These are phyloP conservation scores for Mortierella sp. DNA, from an alignment of 371 early-diverging fungal genomes.

Conservation along the genomic window DNA sequence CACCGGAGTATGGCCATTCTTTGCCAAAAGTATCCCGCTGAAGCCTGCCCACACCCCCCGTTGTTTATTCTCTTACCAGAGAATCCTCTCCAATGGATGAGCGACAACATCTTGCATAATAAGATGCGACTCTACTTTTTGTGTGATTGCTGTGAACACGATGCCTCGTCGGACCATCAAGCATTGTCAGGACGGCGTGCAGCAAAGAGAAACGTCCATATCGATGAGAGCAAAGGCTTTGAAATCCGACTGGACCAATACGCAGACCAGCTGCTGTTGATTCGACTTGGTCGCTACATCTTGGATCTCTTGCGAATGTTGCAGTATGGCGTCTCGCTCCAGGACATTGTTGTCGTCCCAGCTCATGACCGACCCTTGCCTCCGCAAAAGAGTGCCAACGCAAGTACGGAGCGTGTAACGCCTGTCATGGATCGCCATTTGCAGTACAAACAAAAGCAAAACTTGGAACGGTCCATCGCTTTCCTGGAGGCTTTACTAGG, in stretches of 20 bases:
- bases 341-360: conserved; percentile 29
- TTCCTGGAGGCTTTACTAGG: conserved; percentile 41
- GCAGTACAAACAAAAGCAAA: conserved; percentile 21
- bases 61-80: conserved; percentile 43
- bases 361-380: conserved; percentile 32
- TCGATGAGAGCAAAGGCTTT: conserved; percentile 26
- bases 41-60: conserved; percentile 36
- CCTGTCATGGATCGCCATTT: conserved; percentile 20
- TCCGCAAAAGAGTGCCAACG: conserved; percentile 9
- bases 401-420: conserved; percentile 10
- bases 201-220: conserved; percentile 31
- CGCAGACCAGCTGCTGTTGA: conserved; percentile 33
- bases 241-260: conserved; percentile 42
- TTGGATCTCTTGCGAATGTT: conserved; percentile 39
- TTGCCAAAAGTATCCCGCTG: conserved; percentile 27
- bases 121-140: conserved; percentile 46
- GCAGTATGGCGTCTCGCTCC: conserved; percentile 36
- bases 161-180: neutral
- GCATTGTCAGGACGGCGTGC: neutral
- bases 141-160: conserved; percentile 38
- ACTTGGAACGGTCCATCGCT: conserved; percentile 32
- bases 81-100: conserved; percentile 31
- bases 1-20: conserved; percentile 22
- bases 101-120: conserved; percentile 37
- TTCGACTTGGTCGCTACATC: conserved; percentile 43